phyloP scores from a whole-genome alignment of 164 flowering plant genomes.

The Buxus sempervirens region DNA sequence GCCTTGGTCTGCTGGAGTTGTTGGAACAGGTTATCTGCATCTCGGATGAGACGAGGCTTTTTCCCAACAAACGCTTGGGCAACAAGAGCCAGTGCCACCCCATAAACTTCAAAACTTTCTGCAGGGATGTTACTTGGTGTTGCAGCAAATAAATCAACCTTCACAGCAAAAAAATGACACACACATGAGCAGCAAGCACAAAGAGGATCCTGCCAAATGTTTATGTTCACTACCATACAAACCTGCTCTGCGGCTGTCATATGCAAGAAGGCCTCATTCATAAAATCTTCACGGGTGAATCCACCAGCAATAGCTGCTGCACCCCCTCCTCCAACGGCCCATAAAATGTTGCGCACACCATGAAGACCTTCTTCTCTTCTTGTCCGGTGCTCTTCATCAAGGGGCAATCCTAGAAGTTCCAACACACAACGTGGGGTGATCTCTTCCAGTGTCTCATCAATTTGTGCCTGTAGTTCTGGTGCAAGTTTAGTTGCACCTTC shows the following conservation, averaged over 20 bases:
- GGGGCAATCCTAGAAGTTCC: constrained; percentile 82
- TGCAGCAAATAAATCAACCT: constrained; percentile 88
- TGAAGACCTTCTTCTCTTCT: constrained; percentile 87
- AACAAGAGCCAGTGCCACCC: constrained; percentile 96
- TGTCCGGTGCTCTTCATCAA: constrained; percentile 51
- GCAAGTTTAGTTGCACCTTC: constrained; percentile 97
- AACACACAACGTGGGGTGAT: constrained; percentile 85
- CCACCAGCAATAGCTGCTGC: constrained; percentile 94
- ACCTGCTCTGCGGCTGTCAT: constrained; percentile 99
- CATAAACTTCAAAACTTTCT: constrained; percentile 90
- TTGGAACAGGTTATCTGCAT: constrained; percentile 81
- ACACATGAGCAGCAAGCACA: constrained; percentile 1
- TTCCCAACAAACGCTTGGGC: constrained; percentile 79
- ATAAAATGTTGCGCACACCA: constrained; percentile 84
- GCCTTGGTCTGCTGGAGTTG: constrained; percentile 84
- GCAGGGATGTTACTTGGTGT: constrained; percentile 89
- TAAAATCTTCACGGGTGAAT: constrained; percentile 86
- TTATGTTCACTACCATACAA: neutral
- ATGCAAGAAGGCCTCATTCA: constrained; percentile 77
- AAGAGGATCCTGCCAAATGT: neutral
- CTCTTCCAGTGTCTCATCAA: constrained; percentile 97
- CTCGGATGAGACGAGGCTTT: constrained; percentile 78
- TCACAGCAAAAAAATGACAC: constrained; percentile 7
- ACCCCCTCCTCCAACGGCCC: constrained; percentile 98
- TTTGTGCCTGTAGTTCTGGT: constrained; percentile 82